A percentile compares a stretch with the other conserved stretches of the same genome.
phyloP scores from a whole-genome alignment of 2,329 filamentous ascomycete genomes.

The Trichoderma aggressivum region DNA sequence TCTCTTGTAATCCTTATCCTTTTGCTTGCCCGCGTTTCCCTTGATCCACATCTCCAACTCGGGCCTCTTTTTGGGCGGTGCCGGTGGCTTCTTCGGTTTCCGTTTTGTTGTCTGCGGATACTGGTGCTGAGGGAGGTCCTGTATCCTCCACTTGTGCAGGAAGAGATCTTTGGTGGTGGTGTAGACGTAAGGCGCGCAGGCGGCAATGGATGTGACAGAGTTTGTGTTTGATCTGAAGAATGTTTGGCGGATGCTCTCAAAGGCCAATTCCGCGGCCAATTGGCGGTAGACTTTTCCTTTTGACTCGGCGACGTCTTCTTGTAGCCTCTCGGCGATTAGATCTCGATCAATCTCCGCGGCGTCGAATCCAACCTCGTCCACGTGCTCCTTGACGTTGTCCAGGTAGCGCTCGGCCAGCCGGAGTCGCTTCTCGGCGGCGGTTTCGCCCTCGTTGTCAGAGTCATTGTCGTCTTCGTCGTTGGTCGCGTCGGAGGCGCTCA shows the following conservation, averaged over 20 bases:
- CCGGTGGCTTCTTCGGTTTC: constrained; percentile 56
- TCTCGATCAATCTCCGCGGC: constrained; percentile 91
- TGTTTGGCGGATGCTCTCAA: constrained; percentile 63
- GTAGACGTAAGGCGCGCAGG: constrained; percentile 77
- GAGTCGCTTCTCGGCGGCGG: constrained; percentile 80
- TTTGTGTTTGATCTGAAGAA: constrained; percentile 77
- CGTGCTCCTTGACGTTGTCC: constrained; percentile 80
- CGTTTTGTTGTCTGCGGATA: constrained; percentile 56
- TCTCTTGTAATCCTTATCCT: constrained; percentile 66
- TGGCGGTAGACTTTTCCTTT: constrained; percentile 87
- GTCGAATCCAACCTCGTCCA: constrained; percentile 81
- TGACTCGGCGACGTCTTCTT: constrained; percentile 87
- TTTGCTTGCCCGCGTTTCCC: constrained; percentile 57
- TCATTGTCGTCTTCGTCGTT: constrained; percentile 44
- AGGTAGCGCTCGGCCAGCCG: constrained; percentile 89
- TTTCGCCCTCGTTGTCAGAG: constrained; percentile 78
- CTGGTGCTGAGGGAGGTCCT: constrained; percentile 59
- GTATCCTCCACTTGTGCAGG: constrained; percentile 86
- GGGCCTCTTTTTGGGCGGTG: constrained; percentile 59
- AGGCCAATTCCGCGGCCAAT: constrained; percentile 70
- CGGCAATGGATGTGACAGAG: constrained; percentile 74
- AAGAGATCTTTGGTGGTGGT: constrained; percentile 82
- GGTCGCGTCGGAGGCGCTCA: constrained; percentile 40
- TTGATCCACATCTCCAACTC: constrained; percentile 61
- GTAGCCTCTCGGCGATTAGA: constrained; percentile 81